Base-by-base conservation (phyloP, 306 rosid genomes). In the Urtica urens region DNA sequence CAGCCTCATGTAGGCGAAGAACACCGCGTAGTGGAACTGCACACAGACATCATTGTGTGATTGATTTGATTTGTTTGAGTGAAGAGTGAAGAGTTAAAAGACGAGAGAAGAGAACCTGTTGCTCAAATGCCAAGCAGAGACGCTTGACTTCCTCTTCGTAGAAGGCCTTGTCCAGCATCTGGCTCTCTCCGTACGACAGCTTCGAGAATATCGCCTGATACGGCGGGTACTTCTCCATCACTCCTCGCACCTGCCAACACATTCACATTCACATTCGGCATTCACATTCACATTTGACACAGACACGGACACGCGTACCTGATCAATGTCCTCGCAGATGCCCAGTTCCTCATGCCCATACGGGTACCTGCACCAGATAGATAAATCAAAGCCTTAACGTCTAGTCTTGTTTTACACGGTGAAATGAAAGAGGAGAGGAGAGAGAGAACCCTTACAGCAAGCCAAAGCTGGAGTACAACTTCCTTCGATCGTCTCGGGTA, bases 131-230 rank as follows among this genome's bases (percentile, higher is more conserved):
- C 62, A 90, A 55, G 77, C 99, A 90, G 47, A 77, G 95, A 74
- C 94, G 79, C 73, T 90, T 90, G 78, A 90, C 95, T 72, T 90
- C 99, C 82, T 90, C 99, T 75, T 90, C 97, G 37, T 90, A 84
- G 83, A 90, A 90, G 64, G 95, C 87, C 79, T 85, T 85, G 72
- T 90, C 99, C 50, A 90, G 95, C 95, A 81, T 77, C 72, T 90
- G 93, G 54, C 93, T 90, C 68, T 90, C 99, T 30, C 99, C 95
- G 63, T 85, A 90, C 3, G 99, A 90, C 25, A 90, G 47, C 66
- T 79, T 90, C 0, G 99, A 72, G 53, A 90, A 81, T 43, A 90
- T 84, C 12, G 95, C 61, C 67, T 90, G 97, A 70, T 90, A 84
- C 20, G 97, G 94, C 23, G 97, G 97, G 49, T 84, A 90, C 55